Conservation (phyloP, 345 rosid species). For the Boechera stricta region DNA sequence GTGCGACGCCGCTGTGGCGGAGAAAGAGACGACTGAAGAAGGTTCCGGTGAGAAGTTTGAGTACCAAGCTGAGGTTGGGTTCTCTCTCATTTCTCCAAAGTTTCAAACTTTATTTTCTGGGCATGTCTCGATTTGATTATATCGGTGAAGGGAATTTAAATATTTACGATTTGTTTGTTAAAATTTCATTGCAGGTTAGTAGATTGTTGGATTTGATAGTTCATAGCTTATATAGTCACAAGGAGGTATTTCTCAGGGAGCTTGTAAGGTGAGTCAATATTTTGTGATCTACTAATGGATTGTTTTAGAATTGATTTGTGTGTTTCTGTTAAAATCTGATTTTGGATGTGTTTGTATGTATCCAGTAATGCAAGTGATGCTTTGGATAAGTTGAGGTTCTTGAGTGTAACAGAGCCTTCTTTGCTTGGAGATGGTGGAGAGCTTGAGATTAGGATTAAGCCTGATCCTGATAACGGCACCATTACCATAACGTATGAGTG, state of each 20-base stretch:
- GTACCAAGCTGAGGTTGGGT: conserved; percentile 96
- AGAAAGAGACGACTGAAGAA: conserved; percentile 79
- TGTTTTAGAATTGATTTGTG: not conserved
- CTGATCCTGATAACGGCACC: conserved; percentile 92
- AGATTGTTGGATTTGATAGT: conserved; percentile 84
- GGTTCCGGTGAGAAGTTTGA: conserved; percentile 87
- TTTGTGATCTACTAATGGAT: not conserved
- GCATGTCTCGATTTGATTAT: not conserved
- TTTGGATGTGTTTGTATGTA: conserved; percentile 31
- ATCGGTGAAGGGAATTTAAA: not conserved
- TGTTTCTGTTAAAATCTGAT: conserved; percentile 10
- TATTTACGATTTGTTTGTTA: not conserved
- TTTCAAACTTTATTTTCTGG: conserved; percentile 14
- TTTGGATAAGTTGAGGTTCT: conserved; percentile 90
- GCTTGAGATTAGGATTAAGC: conserved; percentile 83
- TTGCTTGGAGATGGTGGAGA: conserved; percentile 90
- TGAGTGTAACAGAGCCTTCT: conserved; percentile 92
- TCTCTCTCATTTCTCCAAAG: conserved; percentile 31
- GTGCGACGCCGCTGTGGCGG: conserved; percentile 85
- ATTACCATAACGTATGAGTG: conserved; percentile 71
- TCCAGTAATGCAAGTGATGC: conserved; percentile 99
- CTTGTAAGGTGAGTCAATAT: conserved; percentile 74
- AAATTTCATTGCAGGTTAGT: conserved; percentile 67
- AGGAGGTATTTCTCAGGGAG: conserved; percentile 88
- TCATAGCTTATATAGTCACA: conserved; percentile 82